Evolutionary conservation across 2,329 filamentous ascomycete genomes (phyloP).

Genomic region (Diplodia corticola): DNA sequence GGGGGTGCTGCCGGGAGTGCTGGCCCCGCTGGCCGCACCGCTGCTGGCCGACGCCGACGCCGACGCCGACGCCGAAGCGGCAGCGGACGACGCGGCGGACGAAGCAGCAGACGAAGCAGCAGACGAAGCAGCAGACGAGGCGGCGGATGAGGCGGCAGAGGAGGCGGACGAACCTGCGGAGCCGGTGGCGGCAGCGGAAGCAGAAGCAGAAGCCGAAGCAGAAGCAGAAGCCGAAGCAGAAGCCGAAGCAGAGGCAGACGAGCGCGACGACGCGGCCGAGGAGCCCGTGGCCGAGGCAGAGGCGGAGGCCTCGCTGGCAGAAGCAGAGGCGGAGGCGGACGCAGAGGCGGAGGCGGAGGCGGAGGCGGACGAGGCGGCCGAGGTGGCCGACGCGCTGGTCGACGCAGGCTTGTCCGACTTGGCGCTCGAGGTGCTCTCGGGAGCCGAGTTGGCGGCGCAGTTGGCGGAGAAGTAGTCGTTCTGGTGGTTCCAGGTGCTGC

Average conservation of each 20-base stretch:
- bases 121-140: not conserved
- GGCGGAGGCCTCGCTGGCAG: not conserved
- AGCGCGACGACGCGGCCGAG: not conserved
- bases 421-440: conserved; percentile 8
- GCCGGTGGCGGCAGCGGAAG: not conserved
- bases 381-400: conserved; percentile 4
- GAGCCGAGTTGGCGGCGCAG: conserved; percentile 9
- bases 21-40: not conserved
- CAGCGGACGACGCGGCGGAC: not conserved
- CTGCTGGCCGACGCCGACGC: not conserved
- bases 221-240: not conserved
- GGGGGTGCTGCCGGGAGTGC: not conserved
- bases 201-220: not conserved
- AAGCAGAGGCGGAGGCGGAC: not conserved
- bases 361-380: not conserved
- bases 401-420: conserved; percentile 11
- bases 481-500: not conserved
- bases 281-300: not conserved
- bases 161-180: not conserved
- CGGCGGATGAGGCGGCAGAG: not conserved
- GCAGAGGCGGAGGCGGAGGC: not conserved
- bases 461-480: conserved; percentile 19
- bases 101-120: not conserved
- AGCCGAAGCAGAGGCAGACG: not conserved
- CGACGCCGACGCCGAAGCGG: not conserved